These are phyloP conservation scores for Aspergillus biplanus DNA, from an alignment of 495 filamentous ascomycete genomes.

Conservation along the genomic window DNA sequence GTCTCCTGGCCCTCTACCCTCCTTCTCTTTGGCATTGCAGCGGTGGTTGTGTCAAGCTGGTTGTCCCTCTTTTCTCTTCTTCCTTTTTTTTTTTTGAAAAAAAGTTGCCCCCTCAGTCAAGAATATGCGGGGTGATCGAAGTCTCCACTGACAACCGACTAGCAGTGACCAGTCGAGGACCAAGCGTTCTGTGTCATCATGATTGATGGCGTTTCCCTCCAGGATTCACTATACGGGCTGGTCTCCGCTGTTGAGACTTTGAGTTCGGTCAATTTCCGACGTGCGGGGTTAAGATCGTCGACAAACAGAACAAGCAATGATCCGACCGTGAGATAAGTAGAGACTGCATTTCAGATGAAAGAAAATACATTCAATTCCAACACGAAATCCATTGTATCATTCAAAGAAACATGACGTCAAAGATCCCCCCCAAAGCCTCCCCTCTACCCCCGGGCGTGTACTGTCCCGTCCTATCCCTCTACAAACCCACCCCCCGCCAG, in stretches of 20 bases:
- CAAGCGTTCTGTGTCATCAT: background rate
- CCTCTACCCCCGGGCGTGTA: slow-evolving; percentile 42
- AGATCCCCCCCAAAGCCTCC: slow-evolving; percentile 26
- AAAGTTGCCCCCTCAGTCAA: too few species aligned
- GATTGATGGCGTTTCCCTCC: background rate
- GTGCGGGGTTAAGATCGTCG: background rate
- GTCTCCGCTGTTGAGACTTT: background rate
- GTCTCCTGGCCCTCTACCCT: background rate
- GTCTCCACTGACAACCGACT: too few species aligned
- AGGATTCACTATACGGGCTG: background rate
- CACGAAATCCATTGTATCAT: background rate
- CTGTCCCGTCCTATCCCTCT: slow-evolving; percentile 45
- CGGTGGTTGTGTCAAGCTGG: background rate
- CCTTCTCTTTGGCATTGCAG: slow-evolving; percentile 10
- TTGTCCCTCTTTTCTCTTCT: background rate
- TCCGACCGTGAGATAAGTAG: background rate
- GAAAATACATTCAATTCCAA: background rate
- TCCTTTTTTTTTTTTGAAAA: too few species aligned
- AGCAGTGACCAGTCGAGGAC: background rate
- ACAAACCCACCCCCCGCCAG: slow-evolving; percentile 34
- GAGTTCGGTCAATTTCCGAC: background rate
- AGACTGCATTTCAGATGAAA: background rate
- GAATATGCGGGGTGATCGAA: background rate
- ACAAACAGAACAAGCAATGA: background rate
- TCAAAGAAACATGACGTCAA: slow-evolving; percentile 29